These are phyloP conservation scores for Fusarium succisae DNA, from an alignment of 2,329 filamentous ascomycete species.

Conservation along the genomic window DNA sequence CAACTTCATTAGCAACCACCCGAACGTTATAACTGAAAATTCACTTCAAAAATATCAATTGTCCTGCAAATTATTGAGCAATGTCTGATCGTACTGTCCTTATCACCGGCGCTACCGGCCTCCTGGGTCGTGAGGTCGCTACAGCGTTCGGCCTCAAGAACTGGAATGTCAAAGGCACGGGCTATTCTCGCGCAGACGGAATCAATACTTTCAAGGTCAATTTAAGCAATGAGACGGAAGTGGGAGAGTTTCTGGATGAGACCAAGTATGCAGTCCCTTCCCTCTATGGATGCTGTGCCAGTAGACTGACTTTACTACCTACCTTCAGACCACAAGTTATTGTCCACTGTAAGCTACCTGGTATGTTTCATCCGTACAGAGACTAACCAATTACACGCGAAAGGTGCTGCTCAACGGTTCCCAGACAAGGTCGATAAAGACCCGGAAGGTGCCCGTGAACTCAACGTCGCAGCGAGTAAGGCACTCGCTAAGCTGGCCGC, in stretches of 20 bases:
- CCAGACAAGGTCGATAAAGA: conserved; percentile 87
- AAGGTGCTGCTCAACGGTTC: conserved; percentile 86
- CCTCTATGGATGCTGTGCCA: neutral
- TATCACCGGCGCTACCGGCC: conserved; percentile 84
- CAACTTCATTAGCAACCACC: neutral
- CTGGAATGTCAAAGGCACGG: conserved; percentile 79
- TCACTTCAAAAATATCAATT: neutral
- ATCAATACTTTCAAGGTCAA: conserved; percentile 71
- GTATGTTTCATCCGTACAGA: neutral
- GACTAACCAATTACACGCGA: conserved; percentile 23
- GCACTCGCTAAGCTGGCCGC: conserved; percentile 74
- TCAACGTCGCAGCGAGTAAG: conserved; percentile 79
- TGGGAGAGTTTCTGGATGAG: conserved; percentile 61
- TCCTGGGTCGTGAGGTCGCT: conserved; percentile 82
- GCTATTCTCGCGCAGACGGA: conserved; percentile 77
- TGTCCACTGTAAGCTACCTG: conserved; percentile 74
- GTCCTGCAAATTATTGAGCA: neutral
- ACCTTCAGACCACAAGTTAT: conserved; percentile 74
- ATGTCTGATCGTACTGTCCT: conserved; percentile 63
- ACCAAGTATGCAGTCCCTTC: conserved; percentile 56
- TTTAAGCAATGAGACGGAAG: conserved; percentile 56
- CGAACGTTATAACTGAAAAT: neutral
- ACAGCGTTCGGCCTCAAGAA: conserved; percentile 68
- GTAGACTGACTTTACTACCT: conserved; percentile 8
- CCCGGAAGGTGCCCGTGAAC: conserved; percentile 74